phyloP scores from a whole-genome alignment of 1,284 basidiomycete species.

The Chiua sp. region DNA sequence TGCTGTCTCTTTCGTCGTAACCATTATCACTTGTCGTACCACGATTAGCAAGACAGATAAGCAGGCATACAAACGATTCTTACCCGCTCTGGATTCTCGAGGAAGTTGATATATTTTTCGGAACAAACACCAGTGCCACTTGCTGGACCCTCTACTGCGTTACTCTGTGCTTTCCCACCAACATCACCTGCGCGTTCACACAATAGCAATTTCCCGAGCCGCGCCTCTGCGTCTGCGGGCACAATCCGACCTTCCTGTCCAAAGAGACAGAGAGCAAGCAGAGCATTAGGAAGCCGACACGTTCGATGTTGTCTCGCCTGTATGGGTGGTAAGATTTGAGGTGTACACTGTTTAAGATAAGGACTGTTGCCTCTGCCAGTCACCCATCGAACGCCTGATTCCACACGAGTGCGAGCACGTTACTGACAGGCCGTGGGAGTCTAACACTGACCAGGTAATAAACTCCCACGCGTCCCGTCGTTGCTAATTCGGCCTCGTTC shows the following conservation, averaged over 20 bases:
- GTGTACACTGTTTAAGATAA: constrained; percentile 70
- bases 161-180: constrained; percentile 46
- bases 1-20: constrained; percentile 52
- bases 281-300: no score
- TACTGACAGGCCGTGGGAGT: no score
- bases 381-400: no score
- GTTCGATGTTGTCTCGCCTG: constrained; percentile 82
- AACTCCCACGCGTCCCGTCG: no score
- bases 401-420: no score
- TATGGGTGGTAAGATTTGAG: constrained; percentile 93
- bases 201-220: constrained; percentile 70
- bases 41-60: not conserved
- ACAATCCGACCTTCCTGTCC: constrained; percentile 72
- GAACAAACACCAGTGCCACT: constrained; percentile 34
- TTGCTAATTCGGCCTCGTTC: no score
- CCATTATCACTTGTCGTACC: constrained; percentile 48
- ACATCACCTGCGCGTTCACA: constrained; percentile 63
- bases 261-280: no score
- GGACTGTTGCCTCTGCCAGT: no score
- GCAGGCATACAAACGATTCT: constrained; percentile 14
- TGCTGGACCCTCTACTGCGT: constrained; percentile 34
- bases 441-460: no score
- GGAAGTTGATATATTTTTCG: constrained; percentile 72
- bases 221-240: constrained; percentile 81
- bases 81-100: constrained; percentile 75